Percentiles rank a stretch among this genome's conserved stretches.
phyloP scores from a whole-genome alignment of 805 yeast genomes.

The Candida tammaniensis region DNA sequence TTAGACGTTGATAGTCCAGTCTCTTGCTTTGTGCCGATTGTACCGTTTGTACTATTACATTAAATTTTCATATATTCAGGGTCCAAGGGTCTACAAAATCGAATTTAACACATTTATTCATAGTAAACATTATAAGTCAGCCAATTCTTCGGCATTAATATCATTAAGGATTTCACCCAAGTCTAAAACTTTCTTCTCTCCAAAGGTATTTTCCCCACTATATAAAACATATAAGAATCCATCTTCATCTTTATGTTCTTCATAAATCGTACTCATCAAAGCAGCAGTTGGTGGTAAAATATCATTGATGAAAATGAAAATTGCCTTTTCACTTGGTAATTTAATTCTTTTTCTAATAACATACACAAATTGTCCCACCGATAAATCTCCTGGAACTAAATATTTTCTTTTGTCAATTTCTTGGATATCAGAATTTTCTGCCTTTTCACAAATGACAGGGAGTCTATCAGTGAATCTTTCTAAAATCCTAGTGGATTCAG shows the following conservation, averaged over 20 bases:
- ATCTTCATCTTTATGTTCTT: conserved; percentile 96
- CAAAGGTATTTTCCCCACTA: conserved; percentile 98
- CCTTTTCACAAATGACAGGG: conserved; percentile 97
- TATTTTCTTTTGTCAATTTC: conserved; percentile 97
- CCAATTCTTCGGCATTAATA: too few species aligned
- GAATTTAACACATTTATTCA: conserved; percentile 2
- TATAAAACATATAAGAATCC: conserved; percentile 95
- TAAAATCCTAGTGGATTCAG: conserved; percentile 88
- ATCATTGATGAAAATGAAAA: conserved; percentile 94
- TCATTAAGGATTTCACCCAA: conserved; percentile 9
- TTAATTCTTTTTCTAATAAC: conserved; percentile 95
- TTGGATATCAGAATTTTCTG: conserved; percentile 92
- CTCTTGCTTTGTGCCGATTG: too few species aligned
- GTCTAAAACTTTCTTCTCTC: conserved; percentile 28
- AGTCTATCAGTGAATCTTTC: conserved; percentile 88
- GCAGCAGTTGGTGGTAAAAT: conserved; percentile 98
- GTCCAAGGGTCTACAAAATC: background rate
- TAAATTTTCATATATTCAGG: background rate
- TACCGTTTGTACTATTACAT: too few species aligned
- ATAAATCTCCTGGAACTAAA: conserved; percentile 91
- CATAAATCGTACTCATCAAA: conserved; percentile 89
- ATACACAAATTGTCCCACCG: conserved; percentile 97
- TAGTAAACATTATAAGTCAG: too few species aligned
- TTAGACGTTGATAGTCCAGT: too few species aligned
- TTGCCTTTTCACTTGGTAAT: conserved; percentile 96